Evolutionary conservation across 1,284 basidiomycete species (phyloP), one percentile per base, ranked within the genome.

Genomic region (Pseudozyma pruni): DNA sequence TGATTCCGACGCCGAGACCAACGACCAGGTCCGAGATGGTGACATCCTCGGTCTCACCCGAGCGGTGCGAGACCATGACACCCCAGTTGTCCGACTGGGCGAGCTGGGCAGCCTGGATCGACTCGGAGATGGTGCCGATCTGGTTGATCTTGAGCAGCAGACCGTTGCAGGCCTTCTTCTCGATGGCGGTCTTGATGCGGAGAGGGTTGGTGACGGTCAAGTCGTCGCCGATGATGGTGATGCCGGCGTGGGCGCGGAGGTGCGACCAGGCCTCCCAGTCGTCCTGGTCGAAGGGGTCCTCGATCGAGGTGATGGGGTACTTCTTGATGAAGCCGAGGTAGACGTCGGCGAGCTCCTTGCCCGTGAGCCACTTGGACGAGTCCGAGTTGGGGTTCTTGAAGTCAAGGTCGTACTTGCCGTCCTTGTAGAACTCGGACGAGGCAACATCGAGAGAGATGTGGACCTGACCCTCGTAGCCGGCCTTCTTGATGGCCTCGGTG

Each of bases 361-460:
- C 95, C 34, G 91, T 86, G 85, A 98, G 90, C 93, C 92, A 97
- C 86, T 98, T 84, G 86, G 88, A 90, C 44, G 92, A 87, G 86
- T 98, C 95, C 69, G 94, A 98, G 87, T 98, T 96, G 84, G 95
- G 91, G 89, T 98, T 98, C 89, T 98, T 94, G 89, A 95, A 97
- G 88, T 98, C 94, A 67, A 98, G 87, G 84, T 98, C 95, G 86
- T 99, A 98, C 87, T 98, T 98, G 83, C 94, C 95, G 20, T 98
- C 94, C 89, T 98, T 98, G 91, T 93, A 99, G 88, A 99, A 98
- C 86, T 99, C 96, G 83, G 95, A 98, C 19, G 94, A 97, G 64
- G 96, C 95, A 70, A 98, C 96, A 81, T 98, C 96, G 77, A 99
- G 92, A 73, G 92, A 95, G 84, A 99, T 98, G 86, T 97, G 93